A percentile compares a stretch with the other conserved stretches of the same genome.
Conservation (phyloP, 2,329 filamentous ascomycete genomes). For the Aspergillus piperis region DNA sequence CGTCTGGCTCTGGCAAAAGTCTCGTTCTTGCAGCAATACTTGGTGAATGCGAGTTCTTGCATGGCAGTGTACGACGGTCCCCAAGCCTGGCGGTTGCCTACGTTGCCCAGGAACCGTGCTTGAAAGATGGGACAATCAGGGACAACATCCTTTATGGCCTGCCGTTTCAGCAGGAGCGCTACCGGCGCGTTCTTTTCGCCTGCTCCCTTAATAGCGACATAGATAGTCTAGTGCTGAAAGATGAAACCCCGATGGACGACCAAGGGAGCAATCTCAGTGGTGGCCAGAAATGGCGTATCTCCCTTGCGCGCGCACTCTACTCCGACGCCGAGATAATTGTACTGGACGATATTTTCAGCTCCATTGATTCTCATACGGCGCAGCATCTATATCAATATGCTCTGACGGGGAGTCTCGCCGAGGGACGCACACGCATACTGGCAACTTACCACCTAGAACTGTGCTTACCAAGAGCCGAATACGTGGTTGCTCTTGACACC, state of each 20-base stretch:
- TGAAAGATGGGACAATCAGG: constrained; percentile 1
- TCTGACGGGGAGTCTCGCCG: neutral
- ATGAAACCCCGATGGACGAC: neutral
- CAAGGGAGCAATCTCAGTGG: constrained; percentile 5
- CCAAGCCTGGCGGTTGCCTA: neutral
- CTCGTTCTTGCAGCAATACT: constrained; percentile 2
- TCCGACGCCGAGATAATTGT: neutral
- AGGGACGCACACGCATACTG: constrained; percentile 2
- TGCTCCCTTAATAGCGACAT: constrained; percentile 1
- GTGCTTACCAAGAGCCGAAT: constrained; percentile 2
- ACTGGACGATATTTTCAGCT: constrained; percentile 7
- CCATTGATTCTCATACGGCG: constrained; percentile 5
- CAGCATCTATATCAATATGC: constrained; percentile 4
- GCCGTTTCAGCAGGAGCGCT: neutral
- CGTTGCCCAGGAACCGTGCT: neutral
- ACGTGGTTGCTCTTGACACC: neutral
- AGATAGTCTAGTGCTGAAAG: neutral
- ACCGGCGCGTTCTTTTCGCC: neutral
- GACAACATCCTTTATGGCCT: constrained; percentile 4
- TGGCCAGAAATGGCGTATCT: constrained; percentile 4
- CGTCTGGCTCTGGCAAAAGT: constrained; percentile 4
- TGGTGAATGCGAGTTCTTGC: neutral
- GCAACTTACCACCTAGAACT: constrained; percentile 5
- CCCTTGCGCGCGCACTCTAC: neutral
- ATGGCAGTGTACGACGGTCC: neutral